Evolutionary conservation across 2,329 filamentous ascomycete species (phyloP).

Genomic region (Epichloe amarillans): DNA sequence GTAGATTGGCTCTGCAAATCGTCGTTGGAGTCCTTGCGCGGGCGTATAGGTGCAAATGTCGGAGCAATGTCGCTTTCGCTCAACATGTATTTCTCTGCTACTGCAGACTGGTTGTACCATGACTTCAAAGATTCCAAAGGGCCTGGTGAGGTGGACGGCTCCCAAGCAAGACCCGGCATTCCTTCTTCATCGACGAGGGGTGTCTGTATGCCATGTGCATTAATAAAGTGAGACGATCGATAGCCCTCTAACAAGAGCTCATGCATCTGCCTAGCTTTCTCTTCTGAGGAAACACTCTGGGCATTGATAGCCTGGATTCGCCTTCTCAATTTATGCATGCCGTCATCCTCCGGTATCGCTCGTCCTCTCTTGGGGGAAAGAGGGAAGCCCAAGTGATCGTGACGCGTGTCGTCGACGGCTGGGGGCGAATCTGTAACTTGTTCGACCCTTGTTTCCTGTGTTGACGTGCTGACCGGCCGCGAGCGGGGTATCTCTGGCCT

Average conservation of each 20-base stretch:
- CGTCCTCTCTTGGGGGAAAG: conserved; percentile 16
- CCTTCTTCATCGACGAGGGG: conserved; percentile 8
- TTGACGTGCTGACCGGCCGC: conserved; percentile 21
- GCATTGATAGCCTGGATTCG: conserved; percentile 58
- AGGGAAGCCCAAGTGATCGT: conserved; percentile 21
- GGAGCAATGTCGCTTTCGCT: conserved; percentile 49
- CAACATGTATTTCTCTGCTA: conserved; percentile 32
- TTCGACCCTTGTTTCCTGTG: conserved; percentile 21
- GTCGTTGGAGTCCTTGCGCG: conserved; percentile 30
- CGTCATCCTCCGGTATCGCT: conserved; percentile 61
- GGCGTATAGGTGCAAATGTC: conserved; percentile 49
- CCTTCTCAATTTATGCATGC: conserved; percentile 53
- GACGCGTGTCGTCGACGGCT: conserved; percentile 12
- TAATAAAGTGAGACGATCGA: conserved; percentile 18
- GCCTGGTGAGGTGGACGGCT: conserved; percentile 28
- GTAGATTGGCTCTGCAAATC: conserved; percentile 18
- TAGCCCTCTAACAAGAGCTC: conserved; percentile 58
- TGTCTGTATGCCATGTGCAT: conserved; percentile 3
- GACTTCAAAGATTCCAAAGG: conserved; percentile 43
- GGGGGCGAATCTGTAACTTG: conserved; percentile 11
- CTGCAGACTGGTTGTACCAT: conserved; percentile 35
- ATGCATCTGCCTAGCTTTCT: conserved; percentile 64
- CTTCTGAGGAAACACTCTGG: conserved; percentile 39
- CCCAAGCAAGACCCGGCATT: conserved; percentile 17
- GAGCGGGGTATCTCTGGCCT: conserved; percentile 14